Evolutionary conservation across 2,329 filamentous ascomycete genomes (phyloP), one percentile per base, ranked within the genome.

Genomic region (Fusarium scirpi): DNA sequence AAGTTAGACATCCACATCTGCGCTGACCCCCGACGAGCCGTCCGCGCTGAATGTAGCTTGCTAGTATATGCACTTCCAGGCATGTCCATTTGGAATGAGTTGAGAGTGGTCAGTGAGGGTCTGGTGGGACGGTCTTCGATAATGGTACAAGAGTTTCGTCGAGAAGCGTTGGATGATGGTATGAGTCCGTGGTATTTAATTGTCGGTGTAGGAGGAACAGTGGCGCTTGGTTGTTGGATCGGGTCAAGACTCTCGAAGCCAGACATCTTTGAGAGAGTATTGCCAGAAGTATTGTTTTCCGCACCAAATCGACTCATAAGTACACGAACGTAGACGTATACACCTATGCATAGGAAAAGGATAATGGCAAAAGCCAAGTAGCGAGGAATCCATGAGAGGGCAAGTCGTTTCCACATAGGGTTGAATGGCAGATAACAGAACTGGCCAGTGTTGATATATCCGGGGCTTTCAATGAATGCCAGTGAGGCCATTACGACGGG

Each of bases 341-440:
- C 90, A 9, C 86, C 87, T 25, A 87, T 81, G 51, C 93, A 93
- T 4, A 92, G 86, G 29, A 83, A 78, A 34, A 93, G 80, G 67
- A 94, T 91, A 27, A 86, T 81, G 11, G 85, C 75, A 69, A 92
- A 88, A 54, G 94, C 89, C 38, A 92, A 70, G 69, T 94, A 94
- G 52, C 92, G 86, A 38, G 92, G 92, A 10, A 92, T 85, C 92
- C 92, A 95, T 61, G 87, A 87, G 4, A 94, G 82, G 0, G 86
- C 89, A 18, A 91, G 81, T 45, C 89, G 85, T 67, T 91, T 90
- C 92, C 92, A 94, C 65, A 85, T 85, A 0, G 91, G 90, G 6
- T 86, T 83, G 18, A 87, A 82, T 0, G 92, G 91, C 5, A 94
- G 82, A 67, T 90, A 91, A 78, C 92, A 95, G 72, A 90, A 91